These are phyloP conservation scores for Torulaspora indica DNA, from an alignment of 805 yeast genomes.

Conservation along the genomic window DNA sequence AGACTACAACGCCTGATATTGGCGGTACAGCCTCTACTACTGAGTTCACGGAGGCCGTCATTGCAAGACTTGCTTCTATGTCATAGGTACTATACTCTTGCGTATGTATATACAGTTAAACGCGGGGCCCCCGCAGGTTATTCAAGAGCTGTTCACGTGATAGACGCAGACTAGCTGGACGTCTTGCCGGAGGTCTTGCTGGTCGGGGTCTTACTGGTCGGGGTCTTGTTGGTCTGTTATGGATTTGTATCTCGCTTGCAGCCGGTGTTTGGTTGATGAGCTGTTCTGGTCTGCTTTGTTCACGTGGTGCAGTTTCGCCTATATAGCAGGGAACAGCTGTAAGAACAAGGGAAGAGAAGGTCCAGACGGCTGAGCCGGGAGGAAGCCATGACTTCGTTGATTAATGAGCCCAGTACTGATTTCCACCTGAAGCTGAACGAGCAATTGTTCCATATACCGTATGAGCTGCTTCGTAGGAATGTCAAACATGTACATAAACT, in stretches of 20 bases:
- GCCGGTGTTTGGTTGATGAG: neutral
- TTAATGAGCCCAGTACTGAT: slow-evolving; percentile 40
- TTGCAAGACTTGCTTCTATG: slow-evolving; percentile 50
- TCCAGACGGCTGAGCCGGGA: neutral
- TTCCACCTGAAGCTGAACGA: slow-evolving; percentile 50
- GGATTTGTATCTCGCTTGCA: too few relatives aligned
- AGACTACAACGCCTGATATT: slow-evolving; percentile 78
- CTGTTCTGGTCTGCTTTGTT: neutral
- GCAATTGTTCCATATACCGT: slow-evolving; percentile 63
- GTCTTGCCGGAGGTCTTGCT: too few relatives aligned
- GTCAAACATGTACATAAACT: slow-evolving; percentile 57
- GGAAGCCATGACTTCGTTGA: slow-evolving; percentile 14
- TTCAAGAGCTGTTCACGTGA: too few relatives aligned
- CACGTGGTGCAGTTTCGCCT: neutral
- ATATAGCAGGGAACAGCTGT: neutral
- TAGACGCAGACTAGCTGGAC: too few relatives aligned
- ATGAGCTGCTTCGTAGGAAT: slow-evolving; percentile 60
- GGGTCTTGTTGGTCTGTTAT: too few relatives aligned
- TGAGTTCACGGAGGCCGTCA: slow-evolving; percentile 89
- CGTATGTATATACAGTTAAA: neutral
- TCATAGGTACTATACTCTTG: slow-evolving; percentile 2
- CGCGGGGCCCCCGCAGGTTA: too few relatives aligned
- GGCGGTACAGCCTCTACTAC: slow-evolving; percentile 88
- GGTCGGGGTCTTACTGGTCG: too few relatives aligned
- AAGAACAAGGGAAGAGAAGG: neutral